Conservation (phyloP, 2,329 filamentous ascomycete species). For the Leptodontidium sp. region DNA sequence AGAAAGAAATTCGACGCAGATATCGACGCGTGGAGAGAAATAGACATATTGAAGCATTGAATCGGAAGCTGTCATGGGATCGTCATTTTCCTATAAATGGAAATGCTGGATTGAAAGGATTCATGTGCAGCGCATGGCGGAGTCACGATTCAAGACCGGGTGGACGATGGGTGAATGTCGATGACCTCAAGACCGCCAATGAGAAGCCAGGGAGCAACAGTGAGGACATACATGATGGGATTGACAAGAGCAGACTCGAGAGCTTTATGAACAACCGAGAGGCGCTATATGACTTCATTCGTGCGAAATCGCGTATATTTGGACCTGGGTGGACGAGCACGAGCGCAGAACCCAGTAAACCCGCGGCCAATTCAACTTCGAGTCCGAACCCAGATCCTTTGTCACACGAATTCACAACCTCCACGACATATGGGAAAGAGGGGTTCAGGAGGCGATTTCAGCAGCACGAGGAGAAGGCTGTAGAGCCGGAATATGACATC, state of each 20-base stretch:
- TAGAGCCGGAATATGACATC: conserved; percentile 53
- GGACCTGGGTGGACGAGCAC: conserved; percentile 17
- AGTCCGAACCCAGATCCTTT: background rate
- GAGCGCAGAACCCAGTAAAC: background rate
- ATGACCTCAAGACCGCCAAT: conserved; percentile 39
- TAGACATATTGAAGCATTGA: conserved; percentile 56
- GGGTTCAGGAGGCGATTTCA: conserved; percentile 28
- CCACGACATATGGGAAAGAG: conserved; percentile 24
- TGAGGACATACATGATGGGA: conserved; percentile 51
- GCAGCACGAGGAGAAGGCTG: background rate
- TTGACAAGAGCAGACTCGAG: background rate
- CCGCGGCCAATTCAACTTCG: background rate
- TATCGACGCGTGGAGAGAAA: conserved; percentile 55
- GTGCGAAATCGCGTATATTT: conserved; percentile 21
- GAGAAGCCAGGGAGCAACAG: conserved; percentile 31
- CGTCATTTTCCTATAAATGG: conserved; percentile 49
- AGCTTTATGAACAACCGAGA: conserved; percentile 28
- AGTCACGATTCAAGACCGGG: conserved; percentile 42
- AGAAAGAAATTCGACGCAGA: conserved; percentile 53
- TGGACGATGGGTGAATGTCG: conserved; percentile 49
- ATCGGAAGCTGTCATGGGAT: conserved; percentile 57
- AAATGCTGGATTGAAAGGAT: conserved; percentile 49
- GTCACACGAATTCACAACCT: conserved; percentile 5
- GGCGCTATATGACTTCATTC: conserved; percentile 23
- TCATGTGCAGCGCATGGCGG: conserved; percentile 53